Conservation (phyloP, 2,329 filamentous ascomycete genomes). For the Cercospora zeae-maydis region DNA sequence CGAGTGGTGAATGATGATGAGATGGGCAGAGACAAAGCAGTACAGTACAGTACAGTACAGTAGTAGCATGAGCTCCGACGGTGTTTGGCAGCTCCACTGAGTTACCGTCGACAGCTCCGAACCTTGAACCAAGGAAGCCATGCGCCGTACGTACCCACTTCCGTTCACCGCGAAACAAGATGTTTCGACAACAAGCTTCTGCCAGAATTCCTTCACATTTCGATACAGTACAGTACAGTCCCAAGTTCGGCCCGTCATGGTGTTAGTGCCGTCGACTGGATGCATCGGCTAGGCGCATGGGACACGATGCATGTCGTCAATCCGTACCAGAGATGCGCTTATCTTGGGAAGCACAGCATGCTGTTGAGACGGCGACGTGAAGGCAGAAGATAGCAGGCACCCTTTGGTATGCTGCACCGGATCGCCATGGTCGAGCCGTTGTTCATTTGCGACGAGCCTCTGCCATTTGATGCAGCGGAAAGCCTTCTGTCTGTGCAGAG, state of each 20-base stretch:
- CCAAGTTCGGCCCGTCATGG: background rate
- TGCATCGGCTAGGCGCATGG: slow-evolving; percentile 14
- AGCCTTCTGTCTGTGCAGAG: slow-evolving; percentile 1
- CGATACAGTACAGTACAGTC: too few relatives aligned
- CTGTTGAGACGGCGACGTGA: background rate
- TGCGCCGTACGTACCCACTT: background rate
- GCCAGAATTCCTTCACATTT: background rate
- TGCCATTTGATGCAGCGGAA: background rate
- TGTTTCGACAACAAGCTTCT: background rate
- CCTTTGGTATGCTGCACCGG: background rate
- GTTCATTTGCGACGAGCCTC: background rate
- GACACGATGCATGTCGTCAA: slow-evolving; percentile 7
- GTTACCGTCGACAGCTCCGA: background rate
- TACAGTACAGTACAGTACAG: too few relatives aligned
- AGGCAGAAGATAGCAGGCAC: background rate
- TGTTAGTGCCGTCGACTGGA: background rate
- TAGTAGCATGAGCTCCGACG: background rate
- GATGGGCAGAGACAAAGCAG: background rate
- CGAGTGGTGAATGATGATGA: background rate
- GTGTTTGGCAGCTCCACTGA: background rate
- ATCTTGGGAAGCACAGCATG: slow-evolving; percentile 5
- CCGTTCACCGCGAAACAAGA: background rate
- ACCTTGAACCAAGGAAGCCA: slow-evolving; percentile 1
- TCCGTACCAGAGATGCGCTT: slow-evolving; percentile 1
- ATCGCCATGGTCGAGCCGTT: slow-evolving; percentile 1